These are phyloP conservation scores for Aspergillus sp. DNA, from an alignment of 2,329 filamentous ascomycete genomes.

Conservation along the genomic window DNA sequence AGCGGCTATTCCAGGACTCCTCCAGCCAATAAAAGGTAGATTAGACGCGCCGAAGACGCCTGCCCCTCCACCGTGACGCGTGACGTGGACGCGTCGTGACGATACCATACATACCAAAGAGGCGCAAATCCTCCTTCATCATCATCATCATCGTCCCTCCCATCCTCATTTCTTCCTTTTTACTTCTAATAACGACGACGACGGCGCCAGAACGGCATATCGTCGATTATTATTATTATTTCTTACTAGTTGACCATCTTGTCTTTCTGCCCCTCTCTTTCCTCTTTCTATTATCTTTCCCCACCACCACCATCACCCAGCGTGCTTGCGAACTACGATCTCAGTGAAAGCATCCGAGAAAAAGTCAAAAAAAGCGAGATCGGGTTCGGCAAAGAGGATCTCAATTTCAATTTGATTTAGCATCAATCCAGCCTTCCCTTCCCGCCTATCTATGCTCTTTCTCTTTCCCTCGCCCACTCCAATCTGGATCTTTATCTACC, in stretches of 20 bases:
- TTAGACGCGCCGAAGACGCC: neutral
- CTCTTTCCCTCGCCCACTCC: neutral
- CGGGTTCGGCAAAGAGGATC: no score
- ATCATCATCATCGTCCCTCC: conserved; percentile 13
- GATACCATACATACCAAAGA: conserved; percentile 18
- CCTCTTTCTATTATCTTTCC: conserved; percentile 1
- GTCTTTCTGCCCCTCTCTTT: conserved; percentile 1
- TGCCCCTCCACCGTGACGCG: neutral
- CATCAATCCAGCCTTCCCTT: no score
- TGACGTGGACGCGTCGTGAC: conserved; percentile 16
- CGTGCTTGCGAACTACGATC: neutral
- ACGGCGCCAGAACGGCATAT: no score
- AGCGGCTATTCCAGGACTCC: neutral
- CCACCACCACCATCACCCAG: conserved; percentile 1
- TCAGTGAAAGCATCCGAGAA: neutral
- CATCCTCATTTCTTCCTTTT: neutral
- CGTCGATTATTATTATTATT: no score
- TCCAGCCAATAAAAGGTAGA: neutral
- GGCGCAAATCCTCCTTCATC: conserved; percentile 8
- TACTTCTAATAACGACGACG: no score
- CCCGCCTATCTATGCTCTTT: no score
- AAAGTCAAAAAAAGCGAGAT: neutral
- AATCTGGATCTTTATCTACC: neutral
- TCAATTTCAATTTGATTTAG: no score
- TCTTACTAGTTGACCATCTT: no score